phyloP scores from a whole-genome alignment of 2,329 filamentous ascomycete genomes.

The Colletotrichum spinosum region DNA sequence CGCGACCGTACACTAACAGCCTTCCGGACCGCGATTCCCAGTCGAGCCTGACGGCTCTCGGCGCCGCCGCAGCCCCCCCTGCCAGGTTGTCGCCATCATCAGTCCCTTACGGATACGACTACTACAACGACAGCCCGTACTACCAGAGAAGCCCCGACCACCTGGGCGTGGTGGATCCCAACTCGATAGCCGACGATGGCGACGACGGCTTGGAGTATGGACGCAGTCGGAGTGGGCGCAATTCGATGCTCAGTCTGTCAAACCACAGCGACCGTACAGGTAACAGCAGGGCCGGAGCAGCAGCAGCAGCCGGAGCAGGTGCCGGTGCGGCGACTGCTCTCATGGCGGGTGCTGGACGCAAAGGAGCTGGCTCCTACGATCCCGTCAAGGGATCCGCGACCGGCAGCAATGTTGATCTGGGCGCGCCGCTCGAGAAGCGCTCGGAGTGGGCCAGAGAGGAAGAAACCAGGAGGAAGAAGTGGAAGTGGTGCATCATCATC shows the following conservation, averaged over 20 bases:
- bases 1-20: slow-evolving; percentile 19
- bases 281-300: slow-evolving; percentile 42
- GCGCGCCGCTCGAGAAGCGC: slow-evolving; percentile 67
- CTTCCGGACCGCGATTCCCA: slow-evolving; percentile 54
- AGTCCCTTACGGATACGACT: slow-evolving; percentile 59
- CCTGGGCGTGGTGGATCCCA: slow-evolving; percentile 76
- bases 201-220: slow-evolving; percentile 80
- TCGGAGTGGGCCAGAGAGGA: slow-evolving; percentile 72
- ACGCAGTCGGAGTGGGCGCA: slow-evolving; percentile 56
- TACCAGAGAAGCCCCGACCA: slow-evolving; percentile 64
- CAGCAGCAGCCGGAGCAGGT: slow-evolving; percentile 59
- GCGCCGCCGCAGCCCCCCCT: slow-evolving; percentile 47
- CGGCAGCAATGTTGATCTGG: slow-evolving; percentile 21
- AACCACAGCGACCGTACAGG: slow-evolving; percentile 51
- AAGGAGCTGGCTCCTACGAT: slow-evolving; percentile 63
- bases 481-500: slow-evolving; percentile 76
- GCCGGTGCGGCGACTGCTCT: slow-evolving; percentile 53
- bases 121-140: slow-evolving; percentile 75
- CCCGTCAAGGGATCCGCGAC: slow-evolving; percentile 57
- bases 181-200: slow-evolving; percentile 86
- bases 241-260: slow-evolving; percentile 70
- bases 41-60: slow-evolving; percentile 55
- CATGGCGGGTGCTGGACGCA: slow-evolving; percentile 47
- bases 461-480: slow-evolving; percentile 70
- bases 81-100: slow-evolving; percentile 58